Conservation (phyloP, 2,329 filamentous ascomycete genomes). For the Fusarium sp. region DNA sequence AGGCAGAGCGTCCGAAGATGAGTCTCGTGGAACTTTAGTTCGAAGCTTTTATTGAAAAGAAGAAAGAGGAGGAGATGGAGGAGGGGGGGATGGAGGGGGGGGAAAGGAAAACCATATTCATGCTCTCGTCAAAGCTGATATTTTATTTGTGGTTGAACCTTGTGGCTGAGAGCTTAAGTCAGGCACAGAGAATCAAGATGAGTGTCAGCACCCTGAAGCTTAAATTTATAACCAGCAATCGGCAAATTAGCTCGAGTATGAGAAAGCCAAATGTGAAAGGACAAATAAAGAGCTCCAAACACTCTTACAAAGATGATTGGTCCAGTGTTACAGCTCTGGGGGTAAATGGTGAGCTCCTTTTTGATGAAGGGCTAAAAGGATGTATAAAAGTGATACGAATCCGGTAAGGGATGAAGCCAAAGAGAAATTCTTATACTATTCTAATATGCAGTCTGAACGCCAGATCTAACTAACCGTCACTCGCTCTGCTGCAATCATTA, state of each 20-base stretch:
- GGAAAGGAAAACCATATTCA: neutral
- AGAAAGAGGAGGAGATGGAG: too few relatives aligned
- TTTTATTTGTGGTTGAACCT: neutral
- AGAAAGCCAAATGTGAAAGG: neutral
- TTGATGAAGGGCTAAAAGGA: neutral
- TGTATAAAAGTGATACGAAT: too few relatives aligned
- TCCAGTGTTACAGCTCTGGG: neutral
- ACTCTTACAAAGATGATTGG: neutral
- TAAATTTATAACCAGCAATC: neutral
- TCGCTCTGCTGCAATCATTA: neutral
- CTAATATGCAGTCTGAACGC: neutral
- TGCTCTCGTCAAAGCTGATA: too few relatives aligned
- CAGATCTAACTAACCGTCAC: neutral
- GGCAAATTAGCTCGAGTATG: too few relatives aligned
- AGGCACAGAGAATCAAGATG: neutral
- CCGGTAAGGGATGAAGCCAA: neutral
- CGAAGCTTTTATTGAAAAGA: neutral
- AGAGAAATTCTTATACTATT: accelerated
- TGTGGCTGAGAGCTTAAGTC: neutral
- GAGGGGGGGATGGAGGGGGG: too few relatives aligned
- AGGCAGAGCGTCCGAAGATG: too few relatives aligned
- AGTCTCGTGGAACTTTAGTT: neutral
- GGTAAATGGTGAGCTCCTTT: neutral
- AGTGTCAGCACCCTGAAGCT: neutral
- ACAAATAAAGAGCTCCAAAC: neutral